A percentile compares a stretch with the other conserved stretches of the same genome.
Evolutionary conservation across 2,329 filamentous ascomycete genomes (phyloP).

Genomic region (Mariannaea elegans): DNA sequence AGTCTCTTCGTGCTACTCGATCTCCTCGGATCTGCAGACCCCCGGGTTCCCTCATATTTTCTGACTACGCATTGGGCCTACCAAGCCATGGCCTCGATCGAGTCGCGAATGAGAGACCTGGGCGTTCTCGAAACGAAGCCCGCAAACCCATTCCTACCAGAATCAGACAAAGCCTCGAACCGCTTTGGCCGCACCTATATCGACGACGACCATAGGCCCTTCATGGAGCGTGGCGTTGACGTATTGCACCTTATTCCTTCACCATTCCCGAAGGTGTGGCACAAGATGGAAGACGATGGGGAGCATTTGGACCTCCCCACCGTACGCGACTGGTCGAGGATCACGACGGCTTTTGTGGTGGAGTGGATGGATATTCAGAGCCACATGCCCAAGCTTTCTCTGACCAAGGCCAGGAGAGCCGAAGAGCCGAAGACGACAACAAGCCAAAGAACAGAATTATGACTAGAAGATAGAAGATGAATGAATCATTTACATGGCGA

Average conservation of each 20-base stretch:
- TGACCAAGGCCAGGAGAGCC: constrained; percentile 38
- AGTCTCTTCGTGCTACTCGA: constrained; percentile 92
- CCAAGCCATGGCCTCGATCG: constrained; percentile 75
- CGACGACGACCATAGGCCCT: constrained; percentile 91
- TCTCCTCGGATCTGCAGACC: constrained; percentile 76
- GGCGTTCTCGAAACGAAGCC: constrained; percentile 70
- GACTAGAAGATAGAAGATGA: constrained; percentile 7
- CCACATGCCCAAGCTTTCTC: constrained; percentile 44
- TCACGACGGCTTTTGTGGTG: constrained; percentile 83
- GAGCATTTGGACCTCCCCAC: constrained; percentile 83
- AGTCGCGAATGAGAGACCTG: constrained; percentile 75
- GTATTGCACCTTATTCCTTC: constrained; percentile 88
- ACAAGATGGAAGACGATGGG: constrained; percentile 83
- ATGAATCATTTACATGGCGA: constrained; percentile 2
- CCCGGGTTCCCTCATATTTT: constrained; percentile 85
- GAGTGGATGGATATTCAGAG: constrained; percentile 87
- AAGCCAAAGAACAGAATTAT: constrained; percentile 47
- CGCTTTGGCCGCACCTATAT: constrained; percentile 64
- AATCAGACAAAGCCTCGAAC: constrained; percentile 62
- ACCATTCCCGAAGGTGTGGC: constrained; percentile 88
- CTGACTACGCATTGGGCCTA: constrained; percentile 95
- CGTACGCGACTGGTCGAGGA: constrained; percentile 85
- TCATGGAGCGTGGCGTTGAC: constrained; percentile 85
- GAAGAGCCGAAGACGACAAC: constrained; percentile 34
- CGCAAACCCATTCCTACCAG: constrained; percentile 67